phyloP scores from a whole-genome alignment of 2,329 filamentous ascomycete genomes.

The Alternaria brassicicola region DNA sequence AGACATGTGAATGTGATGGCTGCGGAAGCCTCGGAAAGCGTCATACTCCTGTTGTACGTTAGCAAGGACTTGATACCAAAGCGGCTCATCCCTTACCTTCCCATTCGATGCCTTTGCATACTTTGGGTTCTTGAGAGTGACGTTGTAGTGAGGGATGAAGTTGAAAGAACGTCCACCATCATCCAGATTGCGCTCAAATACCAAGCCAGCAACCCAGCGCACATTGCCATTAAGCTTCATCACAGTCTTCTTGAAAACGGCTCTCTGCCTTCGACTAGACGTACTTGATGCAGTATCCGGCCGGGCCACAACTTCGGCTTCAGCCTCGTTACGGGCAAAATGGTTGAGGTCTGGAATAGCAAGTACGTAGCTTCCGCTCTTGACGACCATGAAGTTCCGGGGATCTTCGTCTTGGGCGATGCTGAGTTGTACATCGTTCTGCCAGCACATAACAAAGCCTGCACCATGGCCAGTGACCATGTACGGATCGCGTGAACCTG shows the following conservation, averaged over 20 bases:
- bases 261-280: conserved; percentile 71
- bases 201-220: conserved; percentile 86
- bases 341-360: conserved; percentile 93
- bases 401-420: conserved; percentile 86
- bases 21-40: conserved; percentile 95
- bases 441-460: conserved; percentile 98
- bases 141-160: conserved; percentile 91
- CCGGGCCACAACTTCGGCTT: conserved; percentile 60
- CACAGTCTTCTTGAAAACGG: conserved; percentile 95
- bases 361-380: conserved; percentile 92
- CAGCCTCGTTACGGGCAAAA: conserved; percentile 72
- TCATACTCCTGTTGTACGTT: conserved; percentile 68
- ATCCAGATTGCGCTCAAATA: conserved; percentile 85
- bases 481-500: conserved; percentile 85
- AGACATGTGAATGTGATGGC: conserved; percentile 94
- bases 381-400: conserved; percentile 91
- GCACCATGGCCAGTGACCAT: conserved; percentile 89
- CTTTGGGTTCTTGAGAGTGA: conserved; percentile 81
- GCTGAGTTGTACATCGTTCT: conserved; percentile 87
- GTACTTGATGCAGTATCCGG: conserved; percentile 62
- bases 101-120: conserved; percentile 66
- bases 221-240: conserved; percentile 99
- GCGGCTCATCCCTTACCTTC: conserved; percentile 35
- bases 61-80: conserved; percentile 8
- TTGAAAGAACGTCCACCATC: conserved; percentile 78